A percentile compares a stretch with the other conserved stretches of the same genome.
Evolutionary conservation across 768 basidiomycete genomes (phyloP).

Genomic region (Boletus rufocinnamomeus): DNA sequence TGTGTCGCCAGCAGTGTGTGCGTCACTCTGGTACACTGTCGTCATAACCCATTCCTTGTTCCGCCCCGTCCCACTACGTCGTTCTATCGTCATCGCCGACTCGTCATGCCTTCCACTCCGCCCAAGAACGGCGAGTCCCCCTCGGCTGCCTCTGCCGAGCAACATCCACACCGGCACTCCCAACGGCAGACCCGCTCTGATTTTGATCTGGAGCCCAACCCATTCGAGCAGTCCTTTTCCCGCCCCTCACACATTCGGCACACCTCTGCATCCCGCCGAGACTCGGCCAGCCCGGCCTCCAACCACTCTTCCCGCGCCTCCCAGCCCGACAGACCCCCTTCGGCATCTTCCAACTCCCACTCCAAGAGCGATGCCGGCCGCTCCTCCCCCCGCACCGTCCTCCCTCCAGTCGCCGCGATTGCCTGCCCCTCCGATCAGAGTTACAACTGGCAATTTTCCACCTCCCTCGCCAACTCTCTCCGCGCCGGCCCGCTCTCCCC

Average conservation of each 20-base stretch:
- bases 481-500: slow-evolving; percentile 93
- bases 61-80: neutral
- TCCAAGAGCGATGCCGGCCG: slow-evolving; percentile 35
- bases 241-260: slow-evolving; percentile 55
- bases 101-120: slow-evolving; percentile 29
- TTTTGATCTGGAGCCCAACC: slow-evolving; percentile 83
- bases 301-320: slow-evolving; percentile 42
- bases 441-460: slow-evolving; percentile 63
- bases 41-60: slow-evolving; percentile 19
- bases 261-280: slow-evolving; percentile 36
- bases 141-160: slow-evolving; percentile 19
- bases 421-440: slow-evolving; percentile 54
- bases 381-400: slow-evolving; percentile 62
- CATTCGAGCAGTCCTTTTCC: slow-evolving; percentile 94
- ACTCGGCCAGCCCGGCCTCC: slow-evolving; percentile 35
- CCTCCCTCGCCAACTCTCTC: slow-evolving; percentile 71
- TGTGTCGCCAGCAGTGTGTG: slow-evolving; percentile 22
- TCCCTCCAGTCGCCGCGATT: slow-evolving; percentile 81
- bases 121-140: slow-evolving; percentile 40
- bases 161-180: slow-evolving; percentile 23
- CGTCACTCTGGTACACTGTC: slow-evolving; percentile 26
- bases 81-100: slow-evolving; percentile 23
- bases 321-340: slow-evolving; percentile 34
- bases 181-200: slow-evolving; percentile 58
- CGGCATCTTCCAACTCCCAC: slow-evolving; percentile 35